A percentile compares a stretch with the other conserved stretches of the same genome.
Evolutionary conservation across 2,329 filamentous ascomycete species (phyloP).

Genomic region (Hymenoscyphus fraxineus): DNA sequence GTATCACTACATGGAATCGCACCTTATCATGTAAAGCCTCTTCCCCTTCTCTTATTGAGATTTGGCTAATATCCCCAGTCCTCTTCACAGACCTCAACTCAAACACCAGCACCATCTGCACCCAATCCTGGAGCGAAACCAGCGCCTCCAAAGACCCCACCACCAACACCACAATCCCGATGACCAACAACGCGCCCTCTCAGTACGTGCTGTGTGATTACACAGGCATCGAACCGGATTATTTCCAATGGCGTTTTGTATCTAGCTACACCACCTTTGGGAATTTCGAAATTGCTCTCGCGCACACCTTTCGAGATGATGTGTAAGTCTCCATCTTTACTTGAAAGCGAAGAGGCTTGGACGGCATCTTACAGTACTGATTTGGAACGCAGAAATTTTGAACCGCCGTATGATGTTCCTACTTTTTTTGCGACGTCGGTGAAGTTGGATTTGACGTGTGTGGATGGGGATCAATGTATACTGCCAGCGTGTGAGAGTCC

Average conservation of each 20-base stretch:
- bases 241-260: neutral
- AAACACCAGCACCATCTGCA: constrained; percentile 29
- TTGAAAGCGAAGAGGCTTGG: neutral
- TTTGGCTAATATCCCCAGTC: constrained; percentile 19
- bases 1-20: constrained; percentile 8
- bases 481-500: neutral
- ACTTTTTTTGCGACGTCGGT: neutral
- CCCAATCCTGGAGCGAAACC: constrained; percentile 21
- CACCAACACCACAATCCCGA: neutral
- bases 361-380: neutral
- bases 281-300: neutral
- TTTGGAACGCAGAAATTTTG: neutral
- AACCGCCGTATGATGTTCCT: neutral
- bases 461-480: neutral
- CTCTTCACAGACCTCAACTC: constrained; percentile 31
- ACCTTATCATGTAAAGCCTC: constrained; percentile 17
- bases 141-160: neutral
- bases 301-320: neutral
- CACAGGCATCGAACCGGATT: neutral
- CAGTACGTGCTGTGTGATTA: neutral
- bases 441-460: neutral
- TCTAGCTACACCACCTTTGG: neutral
- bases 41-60: neutral
- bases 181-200: neutral
- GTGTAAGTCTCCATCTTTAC: neutral